A percentile compares a stretch with the other conserved stretches of the same genome.
These are phyloP conservation scores for Mallotus repandus DNA, from an alignment of 441 rosid genomes.

Conservation along the genomic window DNA sequence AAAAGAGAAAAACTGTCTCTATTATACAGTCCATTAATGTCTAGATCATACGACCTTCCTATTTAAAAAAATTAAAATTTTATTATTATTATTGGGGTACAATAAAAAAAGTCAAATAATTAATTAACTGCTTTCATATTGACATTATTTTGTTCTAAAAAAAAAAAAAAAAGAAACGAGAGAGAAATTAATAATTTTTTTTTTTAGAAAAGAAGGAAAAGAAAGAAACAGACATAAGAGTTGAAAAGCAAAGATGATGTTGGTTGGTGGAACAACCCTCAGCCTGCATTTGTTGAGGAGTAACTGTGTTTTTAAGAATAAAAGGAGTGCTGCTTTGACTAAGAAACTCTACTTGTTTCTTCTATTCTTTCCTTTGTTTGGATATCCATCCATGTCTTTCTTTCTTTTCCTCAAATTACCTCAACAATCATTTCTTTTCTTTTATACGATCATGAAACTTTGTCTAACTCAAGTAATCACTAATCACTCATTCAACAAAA, in stretches of 20 bases:
- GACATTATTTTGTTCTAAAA: no score
- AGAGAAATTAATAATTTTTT: no score
- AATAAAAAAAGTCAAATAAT: no score
- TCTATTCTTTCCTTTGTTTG: not conserved
- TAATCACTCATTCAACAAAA: not conserved
- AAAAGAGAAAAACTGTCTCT: no score
- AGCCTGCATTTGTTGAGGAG: conserved; percentile 19
- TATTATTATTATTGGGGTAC: not conserved
- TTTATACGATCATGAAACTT: not conserved
- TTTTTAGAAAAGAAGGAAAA: not conserved
- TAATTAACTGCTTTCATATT: no score
- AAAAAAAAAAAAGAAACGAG: no score
- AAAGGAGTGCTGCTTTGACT: conserved; percentile 22
- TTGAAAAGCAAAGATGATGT: conserved; percentile 35
- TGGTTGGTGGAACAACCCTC: conserved; percentile 34
- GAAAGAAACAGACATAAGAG: conserved; percentile 6
- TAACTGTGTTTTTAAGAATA: conserved; percentile 24
- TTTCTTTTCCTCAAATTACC: not conserved
- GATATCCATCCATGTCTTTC: not conserved
- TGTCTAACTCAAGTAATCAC: not conserved
- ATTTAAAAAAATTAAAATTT: no score
- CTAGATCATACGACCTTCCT: no score
- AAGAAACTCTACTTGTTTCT: conserved; percentile 21
- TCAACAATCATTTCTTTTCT: conserved; percentile 2
- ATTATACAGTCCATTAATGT: no score